A percentile compares a stretch with the other conserved stretches of the same genome.
These are phyloP conservation scores for Mesembryanthemum crystallinum DNA, from an alignment of 148 eudicot genomes.

Conservation along the genomic window DNA sequence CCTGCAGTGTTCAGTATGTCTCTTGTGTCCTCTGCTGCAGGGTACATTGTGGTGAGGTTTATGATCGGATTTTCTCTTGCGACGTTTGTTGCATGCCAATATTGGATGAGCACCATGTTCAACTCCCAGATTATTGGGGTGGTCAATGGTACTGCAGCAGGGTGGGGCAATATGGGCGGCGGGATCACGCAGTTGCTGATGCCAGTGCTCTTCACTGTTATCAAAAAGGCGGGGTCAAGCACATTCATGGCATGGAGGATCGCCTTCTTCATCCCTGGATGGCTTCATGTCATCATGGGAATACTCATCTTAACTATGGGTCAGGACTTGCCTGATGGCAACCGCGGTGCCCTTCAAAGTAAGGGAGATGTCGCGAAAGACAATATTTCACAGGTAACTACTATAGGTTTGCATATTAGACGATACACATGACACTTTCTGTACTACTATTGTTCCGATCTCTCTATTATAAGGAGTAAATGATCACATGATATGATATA, in stretches of 20 bases:
- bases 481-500: too few species aligned
- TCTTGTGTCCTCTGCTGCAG: conserved; percentile 16
- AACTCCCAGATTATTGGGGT: conserved; percentile 41
- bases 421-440: too few species aligned
- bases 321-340: conserved; percentile 48
- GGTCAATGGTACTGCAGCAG: conserved; percentile 44
- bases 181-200: conserved; percentile 51
- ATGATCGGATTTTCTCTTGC: conserved; percentile 45
- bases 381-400: conserved; percentile 42
- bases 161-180: conserved; percentile 62
- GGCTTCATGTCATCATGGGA: conserved; percentile 46
- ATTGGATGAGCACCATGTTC: conserved; percentile 57
- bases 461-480: too few species aligned
- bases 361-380: conserved; percentile 46
- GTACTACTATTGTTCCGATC: too few species aligned
- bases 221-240: conserved; percentile 32
- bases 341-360: conserved; percentile 36
- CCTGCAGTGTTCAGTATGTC: conserved; percentile 40
- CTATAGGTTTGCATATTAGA: too few species aligned
- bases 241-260: conserved; percentile 55
- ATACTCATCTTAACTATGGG: conserved; percentile 38
- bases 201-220: conserved; percentile 44
- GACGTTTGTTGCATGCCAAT: conserved; percentile 46
- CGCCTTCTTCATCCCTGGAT: conserved; percentile 47
- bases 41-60: conserved; percentile 37